Evolutionary conservation across 2,329 filamentous ascomycete genomes (phyloP).

Genomic region (Apiospora arundinis): DNA sequence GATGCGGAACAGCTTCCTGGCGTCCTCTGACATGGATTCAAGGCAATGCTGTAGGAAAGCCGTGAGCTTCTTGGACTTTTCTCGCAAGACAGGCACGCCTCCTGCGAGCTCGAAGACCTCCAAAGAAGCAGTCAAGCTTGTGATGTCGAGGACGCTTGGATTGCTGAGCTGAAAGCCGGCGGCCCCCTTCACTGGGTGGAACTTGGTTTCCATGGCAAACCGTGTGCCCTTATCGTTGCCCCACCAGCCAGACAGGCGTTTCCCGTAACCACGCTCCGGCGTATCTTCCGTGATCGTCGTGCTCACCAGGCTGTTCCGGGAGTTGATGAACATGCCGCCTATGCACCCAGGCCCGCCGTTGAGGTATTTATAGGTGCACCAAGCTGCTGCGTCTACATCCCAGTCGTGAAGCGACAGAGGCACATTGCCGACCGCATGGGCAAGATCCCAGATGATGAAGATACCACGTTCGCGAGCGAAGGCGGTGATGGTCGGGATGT

Average conservation of each 20-base stretch:
- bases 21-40: slow-evolving; percentile 42
- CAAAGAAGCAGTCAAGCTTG: slow-evolving; percentile 70
- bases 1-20: slow-evolving; percentile 54
- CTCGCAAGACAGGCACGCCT: slow-evolving; percentile 65
- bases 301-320: slow-evolving; percentile 60
- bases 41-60: slow-evolving; percentile 71
- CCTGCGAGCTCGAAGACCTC: slow-evolving; percentile 73
- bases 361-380: slow-evolving; percentile 87
- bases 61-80: slow-evolving; percentile 71
- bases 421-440: slow-evolving; percentile 80
- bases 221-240: slow-evolving; percentile 72
- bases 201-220: slow-evolving; percentile 79
- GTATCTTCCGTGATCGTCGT: slow-evolving; percentile 39
- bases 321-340: slow-evolving; percentile 76
- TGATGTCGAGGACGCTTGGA: slow-evolving; percentile 76
- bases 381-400: slow-evolving; percentile 79
- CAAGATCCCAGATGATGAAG: slow-evolving; percentile 79
- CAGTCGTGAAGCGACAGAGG: slow-evolving; percentile 75
- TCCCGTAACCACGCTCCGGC: slow-evolving; percentile 47
- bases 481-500: slow-evolving; percentile 74
- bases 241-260: slow-evolving; percentile 81
- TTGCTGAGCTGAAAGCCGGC: slow-evolving; percentile 81
- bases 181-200: slow-evolving; percentile 74
- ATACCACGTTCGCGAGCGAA: slow-evolving; percentile 72
- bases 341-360: slow-evolving; percentile 79